Base-by-base conservation (phyloP, 139 green algal species). In the Micractinium conductrix region DNA sequence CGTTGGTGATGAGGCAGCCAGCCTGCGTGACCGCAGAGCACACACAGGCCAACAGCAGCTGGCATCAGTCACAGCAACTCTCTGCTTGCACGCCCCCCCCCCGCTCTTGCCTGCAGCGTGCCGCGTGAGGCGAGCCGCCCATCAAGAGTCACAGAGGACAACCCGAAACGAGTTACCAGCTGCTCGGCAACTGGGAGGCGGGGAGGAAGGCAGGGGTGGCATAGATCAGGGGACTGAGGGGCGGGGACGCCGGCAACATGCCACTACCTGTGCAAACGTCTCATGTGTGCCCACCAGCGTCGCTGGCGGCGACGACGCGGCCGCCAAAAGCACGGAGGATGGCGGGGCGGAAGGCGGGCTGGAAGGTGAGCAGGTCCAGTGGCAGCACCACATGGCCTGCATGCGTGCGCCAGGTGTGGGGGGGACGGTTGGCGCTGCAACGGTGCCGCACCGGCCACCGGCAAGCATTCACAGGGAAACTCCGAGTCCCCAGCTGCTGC, bases 321-420 rank as follows among this genome's bases (percentile, higher is more conserved):
- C 80, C 33, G 0, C 90, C 90, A 81, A 92, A 92, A 10, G 88
- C 88, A 43, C 86, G 78, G 6, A 80, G 48, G 74, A 93, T 74
- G 0, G 90, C 90, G 40, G 67, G 21, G 30, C 55, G n/a, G 44
- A 75, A 22, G 40, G 37, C 6, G 1, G 74, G 65, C 35, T 85
- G 53, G 68, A 81, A 86, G 2, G 67, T 14, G 17, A 91, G 42
- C 37, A 92, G 85, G 26, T 91, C 85, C 12, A 78, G 12, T 0
- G 87, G 89, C 45, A 91, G 35, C 0, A 74, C 44, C 5, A 88
- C 70, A 2, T 53, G 37, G 19, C 79, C 70, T 62, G 70, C 40
- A 43, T n/a, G n/a, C n/a, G n/a, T n/a, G n/a, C n/a, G n/a, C n/a
- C n/a, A n/a, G n/a, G n/a, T n/a, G n/a, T n/a, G n/a, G n/a, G n/a